These are phyloP conservation scores for Inga leiocalycina DNA, from an alignment of 306 rosid species.

Conservation along the genomic window DNA sequence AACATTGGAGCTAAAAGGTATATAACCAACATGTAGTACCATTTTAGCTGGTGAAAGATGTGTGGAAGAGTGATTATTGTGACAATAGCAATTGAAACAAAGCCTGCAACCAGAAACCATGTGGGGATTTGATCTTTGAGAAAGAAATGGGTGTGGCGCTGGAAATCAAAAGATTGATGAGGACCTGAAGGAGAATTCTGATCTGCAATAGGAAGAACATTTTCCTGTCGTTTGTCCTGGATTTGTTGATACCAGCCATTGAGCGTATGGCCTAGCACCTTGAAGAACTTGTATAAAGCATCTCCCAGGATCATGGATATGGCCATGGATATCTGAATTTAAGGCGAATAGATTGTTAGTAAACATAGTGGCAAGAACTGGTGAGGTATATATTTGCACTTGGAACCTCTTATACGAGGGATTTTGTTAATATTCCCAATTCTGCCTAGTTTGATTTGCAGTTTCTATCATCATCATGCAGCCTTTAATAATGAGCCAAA, in stretches of 20 bases:
- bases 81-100: conserved; percentile 48
- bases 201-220: conserved; percentile 49
- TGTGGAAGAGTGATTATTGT: conserved; percentile 48
- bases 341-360: background rate
- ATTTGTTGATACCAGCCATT: conserved; percentile 40
- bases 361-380: background rate
- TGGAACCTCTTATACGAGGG: background rate
- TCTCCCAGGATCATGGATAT: background rate
- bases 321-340: background rate
- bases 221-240: conserved; percentile 24
- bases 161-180: conserved; percentile 42
- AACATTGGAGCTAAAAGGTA: conserved; percentile 54
- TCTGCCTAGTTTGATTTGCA: no score
- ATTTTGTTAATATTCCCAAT: background rate
- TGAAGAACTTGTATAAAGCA: conserved; percentile 45
- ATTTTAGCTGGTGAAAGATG: conserved; percentile 48
- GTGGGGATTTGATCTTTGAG: conserved; percentile 58
- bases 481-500: background rate
- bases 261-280: conserved; percentile 44
- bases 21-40: conserved; percentile 54
- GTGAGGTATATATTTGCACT: background rate
- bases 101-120: conserved; percentile 49
- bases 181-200: conserved; percentile 36
- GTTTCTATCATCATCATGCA: no score
- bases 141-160: conserved; percentile 47